Percentiles rank a stretch among this genome's conserved stretches.
phyloP scores from a whole-genome alignment of 139 green algal genomes.

The Chlorella sorokiniana region DNA sequence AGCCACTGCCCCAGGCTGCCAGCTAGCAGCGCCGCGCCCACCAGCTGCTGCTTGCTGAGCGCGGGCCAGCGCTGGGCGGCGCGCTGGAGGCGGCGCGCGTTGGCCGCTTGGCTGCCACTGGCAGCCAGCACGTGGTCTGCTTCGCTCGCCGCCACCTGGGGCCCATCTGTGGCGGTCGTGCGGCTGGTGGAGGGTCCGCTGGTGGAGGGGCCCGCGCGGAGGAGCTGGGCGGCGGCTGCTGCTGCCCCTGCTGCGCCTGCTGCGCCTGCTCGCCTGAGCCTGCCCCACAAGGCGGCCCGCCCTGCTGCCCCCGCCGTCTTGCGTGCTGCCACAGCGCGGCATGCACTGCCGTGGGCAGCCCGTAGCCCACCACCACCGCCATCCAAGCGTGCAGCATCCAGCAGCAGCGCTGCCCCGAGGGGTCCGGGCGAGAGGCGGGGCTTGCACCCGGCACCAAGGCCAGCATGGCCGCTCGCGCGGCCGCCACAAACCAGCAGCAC shows the following conservation, averaged over 20 bases:
- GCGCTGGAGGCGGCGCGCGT: no score
- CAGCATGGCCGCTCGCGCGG: background rate
- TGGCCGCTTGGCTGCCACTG: no score
- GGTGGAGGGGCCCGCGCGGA: no score
- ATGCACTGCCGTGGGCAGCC: background rate
- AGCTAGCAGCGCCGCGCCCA: background rate
- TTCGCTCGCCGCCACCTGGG: no score
- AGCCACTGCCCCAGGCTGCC: background rate
- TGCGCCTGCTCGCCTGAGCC: background rate
- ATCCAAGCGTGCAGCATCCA: background rate
- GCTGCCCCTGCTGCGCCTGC: background rate
- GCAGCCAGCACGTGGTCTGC: no score
- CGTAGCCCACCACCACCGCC: background rate
- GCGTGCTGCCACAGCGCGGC: background rate
- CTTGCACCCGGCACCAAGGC: background rate
- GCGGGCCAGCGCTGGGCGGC: no score
- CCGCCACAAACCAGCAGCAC: background rate
- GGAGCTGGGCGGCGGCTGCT: background rate
- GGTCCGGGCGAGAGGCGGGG: no score
- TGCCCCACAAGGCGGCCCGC: no score
- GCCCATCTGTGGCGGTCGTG: no score
- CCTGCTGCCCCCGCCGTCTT: background rate
- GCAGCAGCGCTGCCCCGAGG: background rate
- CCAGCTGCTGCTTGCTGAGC: background rate
- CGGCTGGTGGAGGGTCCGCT: no score